Base-by-base conservation (phyloP, 345 rosid species). In the Pugionium cornutum region DNA sequence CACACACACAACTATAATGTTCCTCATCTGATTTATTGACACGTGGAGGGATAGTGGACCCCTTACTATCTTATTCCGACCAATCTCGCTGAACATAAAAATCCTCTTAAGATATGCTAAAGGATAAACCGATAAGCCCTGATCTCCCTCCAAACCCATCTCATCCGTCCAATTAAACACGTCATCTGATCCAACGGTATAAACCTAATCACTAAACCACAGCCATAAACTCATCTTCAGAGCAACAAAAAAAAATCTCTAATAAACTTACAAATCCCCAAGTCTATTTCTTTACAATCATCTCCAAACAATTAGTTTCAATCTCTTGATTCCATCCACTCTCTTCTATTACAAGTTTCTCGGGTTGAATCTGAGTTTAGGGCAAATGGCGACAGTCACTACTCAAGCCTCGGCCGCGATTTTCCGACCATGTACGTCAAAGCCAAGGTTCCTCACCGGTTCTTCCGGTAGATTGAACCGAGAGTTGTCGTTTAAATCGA, bases 371-470 rank as follows among this genome's bases (percentile, higher is more conserved):
- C 59, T 43, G 51, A 43, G 36, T 4, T 35, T 28, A 54, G 8
- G 50, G 26, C 3, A 41, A 64, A 92, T 92, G 95, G 95, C 95
- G 32, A 83, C 95, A 35, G 85, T 83, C 66, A 80, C 92, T 11
- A 87, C 90, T 47, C 98, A 92, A 80, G 98, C 96, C 63, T 85
- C 92, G 5, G 92, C 92, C 7, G 75, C 95, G 33, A 82, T 84
- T 36, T 89, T 89, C 95, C 77, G 89, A 78, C 98, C 75, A 52
- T 75, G 75, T 7, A 9, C 75, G 10, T 79, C 76, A 0, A 86
- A 69, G 66, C 77, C 96, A 33, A 81, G 88, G 72, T 89, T 89
- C 77, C 85, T 89, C 27, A 70, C 73, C 4, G 89, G 98, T 33
- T 76, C 87, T 62, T 75, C 91, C 0, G 66, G 78, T 46, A 84